A percentile compares a stretch with the other conserved stretches of the same genome.
These are phyloP conservation scores for Lycium ferocissimum DNA, from an alignment of 257 asterid species.

Conservation along the genomic window DNA sequence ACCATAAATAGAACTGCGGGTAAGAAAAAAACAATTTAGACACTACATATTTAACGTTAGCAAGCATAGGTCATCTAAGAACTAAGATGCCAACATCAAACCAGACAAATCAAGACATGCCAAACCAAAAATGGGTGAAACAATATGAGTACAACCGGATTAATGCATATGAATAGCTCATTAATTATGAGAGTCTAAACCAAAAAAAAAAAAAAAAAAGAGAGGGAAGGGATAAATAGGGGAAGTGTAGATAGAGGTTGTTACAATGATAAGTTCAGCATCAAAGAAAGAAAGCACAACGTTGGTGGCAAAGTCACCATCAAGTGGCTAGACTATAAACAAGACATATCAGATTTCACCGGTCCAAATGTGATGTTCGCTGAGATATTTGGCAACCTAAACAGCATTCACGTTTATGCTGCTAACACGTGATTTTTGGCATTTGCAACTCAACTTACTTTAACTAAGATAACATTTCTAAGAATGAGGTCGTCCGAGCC, in stretches of 20 bases:
- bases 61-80: not conserved
- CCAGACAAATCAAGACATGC: not conserved
- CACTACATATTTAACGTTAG: not conserved
- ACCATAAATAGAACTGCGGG: not conserved
- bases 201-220: not conserved
- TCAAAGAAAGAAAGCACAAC: not conserved
- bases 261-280: not conserved
- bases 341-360: not conserved
- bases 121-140: not conserved
- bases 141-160: not conserved
- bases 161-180: slow-evolving; percentile 8
- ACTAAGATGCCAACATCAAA: not conserved
- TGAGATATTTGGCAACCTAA: not conserved
- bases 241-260: not conserved
- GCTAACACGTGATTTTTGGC: not conserved
- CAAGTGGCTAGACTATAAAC: not conserved
- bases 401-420: not conserved
- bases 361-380: not conserved
- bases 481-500: not conserved
- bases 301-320: not conserved
- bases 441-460: not conserved
- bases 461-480: not conserved
- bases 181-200: not conserved
- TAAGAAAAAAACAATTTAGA: not conserved
- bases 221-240: not conserved